Percentiles rank a stretch among this genome's conserved stretches.
phyloP scores from a whole-genome alignment of 2,329 filamentous ascomycete species.

The Cytospora leucostoma region DNA sequence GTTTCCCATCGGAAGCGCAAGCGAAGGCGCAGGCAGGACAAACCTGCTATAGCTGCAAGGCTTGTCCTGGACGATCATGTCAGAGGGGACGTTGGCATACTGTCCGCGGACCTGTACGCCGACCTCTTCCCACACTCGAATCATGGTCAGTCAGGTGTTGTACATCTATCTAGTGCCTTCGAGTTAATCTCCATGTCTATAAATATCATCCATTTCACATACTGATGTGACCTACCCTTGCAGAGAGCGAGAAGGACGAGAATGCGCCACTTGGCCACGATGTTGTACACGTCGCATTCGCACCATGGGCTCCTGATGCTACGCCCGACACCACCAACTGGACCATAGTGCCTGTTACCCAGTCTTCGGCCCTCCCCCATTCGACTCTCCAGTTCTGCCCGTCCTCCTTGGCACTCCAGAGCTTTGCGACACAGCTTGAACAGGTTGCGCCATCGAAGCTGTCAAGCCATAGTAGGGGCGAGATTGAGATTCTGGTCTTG shows the following conservation, averaged over 20 bases:
- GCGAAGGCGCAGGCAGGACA: constrained; percentile 64
- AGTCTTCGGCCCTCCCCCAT: constrained; percentile 65
- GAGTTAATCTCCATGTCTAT: neutral
- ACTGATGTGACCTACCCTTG: constrained; percentile 16
- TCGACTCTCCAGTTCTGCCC: constrained; percentile 81
- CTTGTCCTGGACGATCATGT: constrained; percentile 83
- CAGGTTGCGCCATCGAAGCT: constrained; percentile 75
- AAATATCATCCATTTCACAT: neutral
- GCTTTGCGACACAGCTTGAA: constrained; percentile 73
- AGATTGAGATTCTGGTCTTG: constrained; percentile 81
- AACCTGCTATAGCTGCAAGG: constrained; percentile 74
- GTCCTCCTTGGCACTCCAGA: constrained; percentile 71
- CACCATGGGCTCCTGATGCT: constrained; percentile 67
- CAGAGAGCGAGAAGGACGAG: constrained; percentile 20
- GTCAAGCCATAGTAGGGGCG: constrained; percentile 68
- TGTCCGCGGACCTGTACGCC: constrained; percentile 83
- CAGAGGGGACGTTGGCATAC: constrained; percentile 79
- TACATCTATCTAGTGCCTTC: neutral
- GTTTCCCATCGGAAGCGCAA: constrained; percentile 43
- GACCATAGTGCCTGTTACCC: constrained; percentile 79
- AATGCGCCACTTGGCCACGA: constrained; percentile 36
- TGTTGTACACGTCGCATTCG: constrained; percentile 68
- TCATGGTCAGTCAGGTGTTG: constrained; percentile 48
- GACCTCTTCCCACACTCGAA: constrained; percentile 72
- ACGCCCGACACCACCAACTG: constrained; percentile 67